Evolutionary conservation across 306 rosid species (phyloP), one percentile per base, ranked within the genome.

Genomic region (Ochetophila trinervis): DNA sequence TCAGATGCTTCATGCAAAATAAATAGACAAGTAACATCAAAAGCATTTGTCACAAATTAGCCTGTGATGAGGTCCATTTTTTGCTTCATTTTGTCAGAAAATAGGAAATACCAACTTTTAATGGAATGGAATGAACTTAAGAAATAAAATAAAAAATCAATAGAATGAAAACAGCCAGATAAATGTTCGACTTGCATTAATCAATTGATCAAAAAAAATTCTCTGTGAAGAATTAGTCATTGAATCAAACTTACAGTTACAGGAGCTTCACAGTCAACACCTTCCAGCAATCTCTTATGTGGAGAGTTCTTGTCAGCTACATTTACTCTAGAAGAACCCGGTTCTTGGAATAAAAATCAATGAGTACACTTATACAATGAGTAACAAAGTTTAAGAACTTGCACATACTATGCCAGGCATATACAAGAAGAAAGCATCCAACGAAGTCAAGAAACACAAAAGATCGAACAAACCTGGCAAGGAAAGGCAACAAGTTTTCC

Each of bases 401-500:
- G 13, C 20, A 74, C 23, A 15, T n/a, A 19, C 65, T 40, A 54
- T 6, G 23, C 47, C 23, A 42, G 32, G 32, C 32, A 36, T 20
- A 23, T 11, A 44, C 10, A 66, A 4, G 22, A 68, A 35, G 15
- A 21, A 40, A 63, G 15, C 42, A 22, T 45, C 32, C 2, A 23
- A 61, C 2, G 14, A 8, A 37, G 37, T 15, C 21, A 40, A 1
- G 3, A n/a, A 24, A 54, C 51, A 67, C 54, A 40, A 50, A 9
- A 48, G 20, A 74, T 49, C 66, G 15, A 58, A 68, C 17, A 4
- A 76, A 93, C 98, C 98, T 84, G 87, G 60, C 32, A 74, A 63
- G 96, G 88, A 56, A 96, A 89, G 67, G 85, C 62, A 55, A 55
- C 78, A 48, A 89, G 79, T 45, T 79, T 63, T 47, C 94, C 98